phyloP scores from a whole-genome alignment of 23 red algal genomes.

The Gracilaria domingensis region DNA sequence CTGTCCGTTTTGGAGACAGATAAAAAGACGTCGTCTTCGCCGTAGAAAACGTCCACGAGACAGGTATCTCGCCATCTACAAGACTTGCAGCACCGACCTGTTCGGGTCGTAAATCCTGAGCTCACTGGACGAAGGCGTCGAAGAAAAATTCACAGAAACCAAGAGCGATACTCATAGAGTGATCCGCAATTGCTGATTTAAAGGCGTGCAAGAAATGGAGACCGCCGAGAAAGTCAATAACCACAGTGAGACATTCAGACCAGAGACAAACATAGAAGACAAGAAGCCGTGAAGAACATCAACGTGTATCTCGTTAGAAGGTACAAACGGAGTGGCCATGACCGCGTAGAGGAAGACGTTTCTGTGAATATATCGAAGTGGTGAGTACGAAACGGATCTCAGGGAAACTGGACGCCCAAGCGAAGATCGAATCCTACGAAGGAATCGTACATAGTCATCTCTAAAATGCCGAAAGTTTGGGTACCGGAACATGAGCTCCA shows the following conservation, averaged over 20 bases:
- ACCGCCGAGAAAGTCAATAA: background rate
- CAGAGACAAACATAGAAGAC: background rate
- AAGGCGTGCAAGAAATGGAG: background rate
- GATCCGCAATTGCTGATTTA: background rate
- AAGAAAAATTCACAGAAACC: background rate
- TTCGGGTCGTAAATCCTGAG: constrained; percentile 8
- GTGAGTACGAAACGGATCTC: background rate
- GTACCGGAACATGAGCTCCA: no score
- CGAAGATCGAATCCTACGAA: background rate
- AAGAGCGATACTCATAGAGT: background rate
- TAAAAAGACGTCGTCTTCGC: background rate
- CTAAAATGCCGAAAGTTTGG: background rate
- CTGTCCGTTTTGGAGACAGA: constrained; percentile 5
- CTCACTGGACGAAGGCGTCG: background rate
- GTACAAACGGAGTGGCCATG: background rate
- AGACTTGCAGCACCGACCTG: background rate
- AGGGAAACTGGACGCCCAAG: background rate
- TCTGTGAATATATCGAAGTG: constrained; percentile 22
- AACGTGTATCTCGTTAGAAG: constrained; percentile 24
- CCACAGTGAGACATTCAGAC: background rate
- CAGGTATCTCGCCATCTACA: constrained; percentile 26
- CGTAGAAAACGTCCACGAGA: background rate
- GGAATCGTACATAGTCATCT: background rate
- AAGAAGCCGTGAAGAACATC: constrained; percentile 1
- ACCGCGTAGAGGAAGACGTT: constrained; percentile 5